Conservation (phyloP, 2,329 filamentous ascomycete species). For the Penicillium hesseltinei region DNA sequence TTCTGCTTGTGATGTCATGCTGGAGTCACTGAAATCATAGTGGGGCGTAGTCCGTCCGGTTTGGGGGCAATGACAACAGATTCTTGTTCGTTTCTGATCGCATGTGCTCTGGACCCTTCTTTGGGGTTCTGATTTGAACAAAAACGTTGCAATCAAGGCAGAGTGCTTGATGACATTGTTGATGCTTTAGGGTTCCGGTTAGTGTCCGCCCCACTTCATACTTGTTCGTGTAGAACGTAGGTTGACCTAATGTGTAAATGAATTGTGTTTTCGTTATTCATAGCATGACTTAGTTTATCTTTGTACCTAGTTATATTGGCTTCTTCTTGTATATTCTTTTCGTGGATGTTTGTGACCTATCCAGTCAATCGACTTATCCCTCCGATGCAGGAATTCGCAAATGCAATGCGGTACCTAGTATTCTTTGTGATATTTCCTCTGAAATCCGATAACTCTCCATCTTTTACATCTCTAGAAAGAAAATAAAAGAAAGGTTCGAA, state of each 20-base stretch:
- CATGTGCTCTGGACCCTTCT: conserved; percentile 14
- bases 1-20: conserved; percentile 26
- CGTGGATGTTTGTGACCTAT: background rate
- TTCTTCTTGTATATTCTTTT: background rate
- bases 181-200: conserved; percentile 6
- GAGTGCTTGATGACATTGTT: conserved; percentile 18
- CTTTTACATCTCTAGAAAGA: background rate
- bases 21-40: conserved; percentile 32
- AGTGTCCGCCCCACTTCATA: conserved; percentile 2
- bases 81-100: conserved; percentile 1
- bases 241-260: background rate
- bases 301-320: background rate
- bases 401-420: background rate
- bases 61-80: conserved; percentile 9
- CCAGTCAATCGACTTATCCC: background rate
- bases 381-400: background rate
- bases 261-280: too few relatives aligned
- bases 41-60: conserved; percentile 18
- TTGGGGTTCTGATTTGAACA: conserved; percentile 7
- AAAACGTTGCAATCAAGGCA: conserved; percentile 15
- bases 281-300: background rate
- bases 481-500: background rate
- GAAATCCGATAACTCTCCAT: too few relatives aligned
- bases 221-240: background rate
- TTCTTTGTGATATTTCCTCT: too few relatives aligned